A percentile compares a stretch with the other conserved stretches of the same genome.
These are phyloP conservation scores for Dacryopinax primogenitus DNA, from an alignment of 768 basidiomycete species.

Conservation along the genomic window DNA sequence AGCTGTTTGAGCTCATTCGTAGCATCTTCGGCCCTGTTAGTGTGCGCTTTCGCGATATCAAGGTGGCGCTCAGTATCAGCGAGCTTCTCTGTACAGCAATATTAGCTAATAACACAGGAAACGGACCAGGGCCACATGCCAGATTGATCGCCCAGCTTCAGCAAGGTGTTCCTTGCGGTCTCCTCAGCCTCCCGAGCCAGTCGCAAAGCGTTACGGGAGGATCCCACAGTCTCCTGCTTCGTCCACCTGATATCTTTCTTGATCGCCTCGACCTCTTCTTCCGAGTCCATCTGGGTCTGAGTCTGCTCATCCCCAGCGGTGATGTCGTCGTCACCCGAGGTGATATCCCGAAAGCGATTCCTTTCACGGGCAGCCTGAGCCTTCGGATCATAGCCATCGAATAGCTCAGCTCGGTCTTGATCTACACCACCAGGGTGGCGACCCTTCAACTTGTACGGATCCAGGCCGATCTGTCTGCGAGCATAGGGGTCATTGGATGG, in stretches of 20 bases:
- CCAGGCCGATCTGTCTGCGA: background rate
- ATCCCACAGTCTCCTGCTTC: conserved; percentile 85
- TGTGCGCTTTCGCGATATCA: conserved; percentile 81
- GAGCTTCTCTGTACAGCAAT: conserved; percentile 49
- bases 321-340: conserved; percentile 33
- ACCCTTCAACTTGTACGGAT: conserved; percentile 21
- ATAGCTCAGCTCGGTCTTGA: conserved; percentile 57
- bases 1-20: conserved; percentile 88
- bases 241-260: conserved; percentile 77
- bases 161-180: conserved; percentile 73
- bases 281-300: conserved; percentile 39
- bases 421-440: conserved; percentile 38
- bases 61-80: conserved; percentile 92
- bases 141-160: conserved; percentile 80
- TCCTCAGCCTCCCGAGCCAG: conserved; percentile 95
- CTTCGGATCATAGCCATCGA: conserved; percentile 57
- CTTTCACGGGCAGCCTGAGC: conserved; percentile 41
- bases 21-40: conserved; percentile 77
- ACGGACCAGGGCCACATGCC: conserved; percentile 39
- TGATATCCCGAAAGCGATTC: conserved; percentile 37
- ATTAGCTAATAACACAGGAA: conserved; percentile 5
- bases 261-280: conserved; percentile 87
- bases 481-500: background rate
- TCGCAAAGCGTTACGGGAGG: conserved; percentile 81
- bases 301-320: conserved; percentile 21